Evolutionary conservation across 192 early-diverging fungal genomes (phyloP).

Genomic region (Umbelopsis isabellina): DNA sequence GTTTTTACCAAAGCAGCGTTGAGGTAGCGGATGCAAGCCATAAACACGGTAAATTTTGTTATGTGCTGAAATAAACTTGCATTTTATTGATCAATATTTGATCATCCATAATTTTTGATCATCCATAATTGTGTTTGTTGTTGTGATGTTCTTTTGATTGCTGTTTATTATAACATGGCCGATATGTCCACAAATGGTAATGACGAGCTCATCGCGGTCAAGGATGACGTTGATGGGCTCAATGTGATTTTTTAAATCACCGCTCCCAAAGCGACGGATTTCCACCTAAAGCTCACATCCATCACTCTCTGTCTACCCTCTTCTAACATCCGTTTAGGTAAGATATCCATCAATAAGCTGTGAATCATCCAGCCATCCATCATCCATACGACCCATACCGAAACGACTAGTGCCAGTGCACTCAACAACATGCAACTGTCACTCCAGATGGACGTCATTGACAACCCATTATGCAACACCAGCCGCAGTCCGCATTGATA

Average conservation of each 20-base stretch:
- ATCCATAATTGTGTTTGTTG: too few species aligned
- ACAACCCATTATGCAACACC: not conserved
- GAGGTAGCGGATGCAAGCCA: too few species aligned
- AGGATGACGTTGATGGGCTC: not conserved
- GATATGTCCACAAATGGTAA: too few species aligned
- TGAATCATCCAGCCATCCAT: slow-evolving; percentile 13
- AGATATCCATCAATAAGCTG: not conserved
- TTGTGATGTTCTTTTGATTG: too few species aligned
- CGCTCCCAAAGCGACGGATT: slow-evolving; percentile 17
- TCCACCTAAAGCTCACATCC: not conserved
- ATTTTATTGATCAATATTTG: too few species aligned
- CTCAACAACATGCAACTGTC: not conserved
- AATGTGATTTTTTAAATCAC: not conserved
- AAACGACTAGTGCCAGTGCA: not conserved
- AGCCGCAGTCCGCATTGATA: not conserved
- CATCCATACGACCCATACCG: not conserved
- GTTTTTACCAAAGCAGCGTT: not conserved
- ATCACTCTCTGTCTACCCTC: slow-evolving; percentile 13
- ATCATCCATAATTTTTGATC: too few species aligned
- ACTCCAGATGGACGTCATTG: not conserved
- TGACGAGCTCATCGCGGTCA: too few species aligned
- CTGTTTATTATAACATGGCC: too few species aligned
- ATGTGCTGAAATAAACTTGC: too few species aligned
- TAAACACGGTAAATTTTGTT: too few species aligned
- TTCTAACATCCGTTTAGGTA: slow-evolving; percentile 27